These are phyloP conservation scores for Microdochium bolleyi DNA, from an alignment of 2,329 filamentous ascomycete genomes.

Conservation along the genomic window DNA sequence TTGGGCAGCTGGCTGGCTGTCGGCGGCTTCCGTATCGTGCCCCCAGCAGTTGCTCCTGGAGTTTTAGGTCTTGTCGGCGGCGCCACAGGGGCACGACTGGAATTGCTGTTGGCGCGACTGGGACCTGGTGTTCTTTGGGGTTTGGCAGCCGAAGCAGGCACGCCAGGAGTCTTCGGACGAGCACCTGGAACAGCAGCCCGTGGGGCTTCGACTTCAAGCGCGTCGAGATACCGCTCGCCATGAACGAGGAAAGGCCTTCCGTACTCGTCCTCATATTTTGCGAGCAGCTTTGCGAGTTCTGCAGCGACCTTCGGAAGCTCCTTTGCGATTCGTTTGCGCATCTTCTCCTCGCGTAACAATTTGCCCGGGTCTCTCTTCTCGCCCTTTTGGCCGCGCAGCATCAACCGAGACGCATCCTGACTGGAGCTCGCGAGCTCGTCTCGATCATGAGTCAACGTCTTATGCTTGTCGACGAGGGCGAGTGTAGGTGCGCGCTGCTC, in stretches of 20 bases:
- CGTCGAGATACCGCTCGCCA: conserved; percentile 83
- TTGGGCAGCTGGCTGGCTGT: conserved; percentile 13
- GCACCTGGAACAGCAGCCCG: conserved; percentile 50
- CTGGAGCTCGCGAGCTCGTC: conserved; percentile 84
- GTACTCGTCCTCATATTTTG: conserved; percentile 88
- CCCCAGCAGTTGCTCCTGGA: conserved; percentile 33
- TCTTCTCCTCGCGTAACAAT: conserved; percentile 91
- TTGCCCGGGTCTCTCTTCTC: conserved; percentile 93
- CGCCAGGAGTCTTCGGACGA: conserved; percentile 69
- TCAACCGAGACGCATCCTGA: conserved; percentile 87
- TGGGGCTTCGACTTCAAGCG: conserved; percentile 58
- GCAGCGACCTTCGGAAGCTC: conserved; percentile 86
- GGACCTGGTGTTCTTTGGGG: conserved; percentile 23
- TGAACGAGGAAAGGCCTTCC: conserved; percentile 89
- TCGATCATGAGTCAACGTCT: conserved; percentile 73
- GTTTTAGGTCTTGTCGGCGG: conserved; percentile 42
- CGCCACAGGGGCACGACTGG: conserved; percentile 18
- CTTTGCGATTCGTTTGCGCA: conserved; percentile 94
- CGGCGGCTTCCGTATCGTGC: conserved; percentile 20
- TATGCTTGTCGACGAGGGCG: conserved; percentile 75
- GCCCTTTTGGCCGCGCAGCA: conserved; percentile 86
- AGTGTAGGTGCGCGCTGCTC: conserved; percentile 84
- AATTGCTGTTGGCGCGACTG: conserved; percentile 27
- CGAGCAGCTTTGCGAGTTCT: conserved; percentile 75
- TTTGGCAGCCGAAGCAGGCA: conserved; percentile 39